A percentile compares a stretch with the other conserved stretches of the same genome.
Evolutionary conservation across 1,284 basidiomycete species (phyloP).

Genomic region (Pyrrhoderma lamaoense): DNA sequence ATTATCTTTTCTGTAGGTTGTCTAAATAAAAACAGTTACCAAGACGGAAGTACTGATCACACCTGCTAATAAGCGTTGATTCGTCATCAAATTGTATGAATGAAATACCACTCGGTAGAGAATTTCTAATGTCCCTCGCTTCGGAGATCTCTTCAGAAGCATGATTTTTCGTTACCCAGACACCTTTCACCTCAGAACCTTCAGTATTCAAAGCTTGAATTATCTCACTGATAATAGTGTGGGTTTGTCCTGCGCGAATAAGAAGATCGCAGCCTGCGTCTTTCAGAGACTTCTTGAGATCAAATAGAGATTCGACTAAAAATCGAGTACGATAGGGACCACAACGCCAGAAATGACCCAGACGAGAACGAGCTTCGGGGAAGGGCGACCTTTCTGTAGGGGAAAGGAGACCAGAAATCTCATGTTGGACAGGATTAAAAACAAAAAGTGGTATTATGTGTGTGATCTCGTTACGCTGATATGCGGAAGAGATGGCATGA

Average conservation of each 20-base stretch:
- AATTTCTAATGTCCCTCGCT: slow-evolving; percentile 11
- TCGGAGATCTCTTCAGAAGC: slow-evolving; percentile 20
- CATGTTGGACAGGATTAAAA: slow-evolving; percentile 42
- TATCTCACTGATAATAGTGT: slow-evolving; percentile 31
- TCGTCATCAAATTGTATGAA: slow-evolving; percentile 21
- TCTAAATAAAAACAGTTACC: not conserved
- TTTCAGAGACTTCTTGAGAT: slow-evolving; percentile 33
- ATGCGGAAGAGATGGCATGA: slow-evolving; percentile 26
- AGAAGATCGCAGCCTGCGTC: slow-evolving; percentile 36
- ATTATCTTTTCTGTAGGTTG: slow-evolving; percentile 26
- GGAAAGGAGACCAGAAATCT: slow-evolving; percentile 35
- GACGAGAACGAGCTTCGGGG: slow-evolving; percentile 28
- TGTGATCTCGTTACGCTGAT: slow-evolving; percentile 25
- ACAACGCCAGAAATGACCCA: slow-evolving; percentile 41
- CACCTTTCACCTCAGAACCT: slow-evolving; percentile 33
- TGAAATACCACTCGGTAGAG: slow-evolving; percentile 2
- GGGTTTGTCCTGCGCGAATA: slow-evolving; percentile 40
- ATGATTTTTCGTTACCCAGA: slow-evolving; percentile 35
- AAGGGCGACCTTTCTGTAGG: slow-evolving; percentile 28
- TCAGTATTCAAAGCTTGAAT: slow-evolving; percentile 29
- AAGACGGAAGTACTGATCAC: not conserved
- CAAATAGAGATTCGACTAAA: slow-evolving; percentile 40
- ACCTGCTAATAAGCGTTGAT: slow-evolving; percentile 20
- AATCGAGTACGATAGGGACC: slow-evolving; percentile 35
- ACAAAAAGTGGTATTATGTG: slow-evolving; percentile 45